Evolutionary conservation across 768 basidiomycete genomes (phyloP).

Genomic region (Psilocybe subaeruginosa): DNA sequence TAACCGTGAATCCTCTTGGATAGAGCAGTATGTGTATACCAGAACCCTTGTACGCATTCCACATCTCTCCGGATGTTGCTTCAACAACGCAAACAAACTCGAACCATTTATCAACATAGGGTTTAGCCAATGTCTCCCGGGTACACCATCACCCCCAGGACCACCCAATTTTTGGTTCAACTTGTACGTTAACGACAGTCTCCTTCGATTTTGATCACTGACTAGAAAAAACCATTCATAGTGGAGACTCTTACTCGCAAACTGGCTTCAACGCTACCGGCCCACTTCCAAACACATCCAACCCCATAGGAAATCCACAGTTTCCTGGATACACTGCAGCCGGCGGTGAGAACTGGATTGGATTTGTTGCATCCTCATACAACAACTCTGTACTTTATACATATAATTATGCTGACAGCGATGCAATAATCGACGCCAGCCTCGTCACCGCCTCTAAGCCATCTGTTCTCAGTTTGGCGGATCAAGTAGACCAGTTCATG

Average conservation of each 20-base stretch:
- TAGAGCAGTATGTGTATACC: background rate
- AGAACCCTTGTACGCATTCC: background rate
- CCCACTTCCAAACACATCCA: slow-evolving; percentile 43
- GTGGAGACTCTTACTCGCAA: slow-evolving; percentile 63
- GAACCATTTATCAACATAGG: background rate
- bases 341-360: slow-evolving; percentile 64
- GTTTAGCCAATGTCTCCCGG: background rate
- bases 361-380: slow-evolving; percentile 50
- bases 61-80: too few species aligned
- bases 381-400: slow-evolving; percentile 59
- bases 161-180: slow-evolving; percentile 49
- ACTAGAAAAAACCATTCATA: slow-evolving; percentile 17
- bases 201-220: background rate
- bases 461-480: slow-evolving; percentile 53
- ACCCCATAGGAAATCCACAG: slow-evolving; percentile 56
- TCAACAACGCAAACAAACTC: too few species aligned
- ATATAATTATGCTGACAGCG: slow-evolving; percentile 70
- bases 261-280: slow-evolving; percentile 49
- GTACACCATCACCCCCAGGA: background rate
- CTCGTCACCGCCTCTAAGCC: slow-evolving; percentile 57
- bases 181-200: slow-evolving; percentile 39
- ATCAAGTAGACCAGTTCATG: slow-evolving; percentile 67
- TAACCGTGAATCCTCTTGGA: background rate
- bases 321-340: slow-evolving; percentile 57
- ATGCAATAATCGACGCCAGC: slow-evolving; percentile 61